Base-by-base conservation (phyloP, 331 rosid genomes). In the Rhamnella rubrinervis region DNA sequence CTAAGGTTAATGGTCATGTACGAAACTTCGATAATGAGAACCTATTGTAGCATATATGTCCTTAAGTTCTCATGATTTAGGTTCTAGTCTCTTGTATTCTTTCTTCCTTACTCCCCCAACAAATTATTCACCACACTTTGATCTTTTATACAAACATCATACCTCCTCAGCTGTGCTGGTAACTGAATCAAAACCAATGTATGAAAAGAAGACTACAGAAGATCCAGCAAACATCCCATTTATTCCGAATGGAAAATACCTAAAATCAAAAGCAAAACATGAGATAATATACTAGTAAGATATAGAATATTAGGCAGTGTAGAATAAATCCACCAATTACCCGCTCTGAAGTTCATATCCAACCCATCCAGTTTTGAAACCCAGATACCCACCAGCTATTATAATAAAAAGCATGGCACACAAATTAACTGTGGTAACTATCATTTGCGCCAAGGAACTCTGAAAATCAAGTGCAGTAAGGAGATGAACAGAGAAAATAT, bases 131-230 rank as follows among this genome's bases (percentile, higher is more conserved):
- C 28, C 57, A 64, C 6, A 1, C 51, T 51, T 15, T 15, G 14
- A 52, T 37, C 51, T 53, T 4, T 17, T 44, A 55, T 10, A 44
- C 28, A 73, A 50, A 58, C 26, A 21, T 17, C 53, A 40, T 73
- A 87, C 96, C 95, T 90, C 95, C 83, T 90, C 97, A 21, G 95
- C 97, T 49, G 92, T 88, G 76, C 95, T 88, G 6, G 95, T 87
- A 75, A 90, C 86, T 50, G 85, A 82, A 77, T 90, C 97, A 55
- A 88, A 90, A 73, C 97, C 97, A 38, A 90, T 82, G 59, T 82
- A 90, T 20, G 95, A 89, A 70, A 90, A 90, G 81, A 90, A 90
- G 66, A 90, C 95, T 5, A 90, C 85, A 55, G 97, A 92, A 58
- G 95, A 88, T 61, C 97, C 92, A 62, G 97, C 80, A 72, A 90